These are phyloP conservation scores for Cylindrodendrum hubeiense DNA, from an alignment of 2,329 filamentous ascomycete species.

Conservation along the genomic window DNA sequence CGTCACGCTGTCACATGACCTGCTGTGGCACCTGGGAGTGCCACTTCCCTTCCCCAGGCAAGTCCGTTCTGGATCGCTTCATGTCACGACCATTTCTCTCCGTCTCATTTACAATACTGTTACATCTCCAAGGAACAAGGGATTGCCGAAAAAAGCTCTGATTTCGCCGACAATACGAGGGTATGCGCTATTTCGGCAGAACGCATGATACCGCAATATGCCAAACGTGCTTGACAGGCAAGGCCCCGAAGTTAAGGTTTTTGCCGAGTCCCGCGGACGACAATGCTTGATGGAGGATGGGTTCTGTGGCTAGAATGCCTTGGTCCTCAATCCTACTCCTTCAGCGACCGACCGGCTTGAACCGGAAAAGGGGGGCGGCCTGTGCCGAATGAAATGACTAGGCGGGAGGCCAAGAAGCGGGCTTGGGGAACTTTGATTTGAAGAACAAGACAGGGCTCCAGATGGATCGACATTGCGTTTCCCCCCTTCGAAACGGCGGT, in stretches of 20 bases:
- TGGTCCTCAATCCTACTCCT: slow-evolving; percentile 7
- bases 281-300: neutral
- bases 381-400: slow-evolving; percentile 25
- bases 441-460: slow-evolving; percentile 28
- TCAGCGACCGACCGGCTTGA: slow-evolving; percentile 25
- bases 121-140: neutral
- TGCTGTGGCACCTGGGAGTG: slow-evolving; percentile 15
- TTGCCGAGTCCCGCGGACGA: neutral
- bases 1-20: slow-evolving; percentile 43
- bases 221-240: neutral
- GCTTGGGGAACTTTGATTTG: slow-evolving; percentile 36
- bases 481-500: slow-evolving; percentile 24
- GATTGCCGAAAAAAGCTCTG: neutral
- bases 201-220: neutral
- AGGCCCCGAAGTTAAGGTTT: neutral
- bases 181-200: neutral
- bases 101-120: neutral
- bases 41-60: slow-evolving; percentile 23
- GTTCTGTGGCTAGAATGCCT: neutral
- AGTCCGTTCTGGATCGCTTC: neutral
- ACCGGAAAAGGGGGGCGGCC: slow-evolving; percentile 28
- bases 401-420: slow-evolving; percentile 33
- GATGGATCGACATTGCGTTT: slow-evolving; percentile 39
- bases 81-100: neutral
- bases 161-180: neutral